Base-by-base conservation (phyloP, 2,329 filamentous ascomycete genomes). In the Epichloe scottii region DNA sequence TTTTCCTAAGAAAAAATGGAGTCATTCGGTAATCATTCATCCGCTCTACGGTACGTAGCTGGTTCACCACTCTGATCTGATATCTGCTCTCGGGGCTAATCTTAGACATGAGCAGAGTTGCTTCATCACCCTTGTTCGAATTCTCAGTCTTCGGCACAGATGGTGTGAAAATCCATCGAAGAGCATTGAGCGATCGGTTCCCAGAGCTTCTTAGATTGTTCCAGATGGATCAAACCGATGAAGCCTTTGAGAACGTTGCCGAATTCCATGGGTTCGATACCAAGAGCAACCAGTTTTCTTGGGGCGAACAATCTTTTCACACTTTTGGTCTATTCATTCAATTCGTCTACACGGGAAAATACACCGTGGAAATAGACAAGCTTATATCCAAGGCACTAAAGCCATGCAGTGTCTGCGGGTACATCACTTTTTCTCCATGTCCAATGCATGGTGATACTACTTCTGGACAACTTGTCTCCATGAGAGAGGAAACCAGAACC, bases 11-110 rank as follows among this genome's bases (percentile, higher is more conserved):
- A 3, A 4, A 30, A 30, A 4, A 30, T 30, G 30, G 0, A 30
- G 30, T 0, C 1, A 0, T 30, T 30, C 30, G 0, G 10, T 30
- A 0, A 4, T 30, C 0, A 0, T 30, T 4, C 0, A 0, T 11
- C 3, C 30, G 30, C 30, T 11, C 0, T 11, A 30, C 30, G 30
- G 30, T 30, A 30, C 30, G 30, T 30, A 10, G 30, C 30, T 30
- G 3, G 30, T 11, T 11, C 1, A 4, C 1, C 30, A 30, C 30
- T 30, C 30, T 11, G 30, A 10, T 11, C 30, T 11, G 30, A 30
- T 11, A 30, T 30, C 30, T 30, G 30, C 30, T 30, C 10, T 10
- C 30, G 10, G 4, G 10, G 30, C 30, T 30, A 11, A 30, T 11
- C 8, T 10, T 11, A 4, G 10, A 11, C 10, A 30, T 30, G 30